Percentiles rank a stretch among this genome's conserved stretches.
phyloP scores from a whole-genome alignment of 495 filamentous ascomycete species.

The Pseudoneurospora amorphoporcata region DNA sequence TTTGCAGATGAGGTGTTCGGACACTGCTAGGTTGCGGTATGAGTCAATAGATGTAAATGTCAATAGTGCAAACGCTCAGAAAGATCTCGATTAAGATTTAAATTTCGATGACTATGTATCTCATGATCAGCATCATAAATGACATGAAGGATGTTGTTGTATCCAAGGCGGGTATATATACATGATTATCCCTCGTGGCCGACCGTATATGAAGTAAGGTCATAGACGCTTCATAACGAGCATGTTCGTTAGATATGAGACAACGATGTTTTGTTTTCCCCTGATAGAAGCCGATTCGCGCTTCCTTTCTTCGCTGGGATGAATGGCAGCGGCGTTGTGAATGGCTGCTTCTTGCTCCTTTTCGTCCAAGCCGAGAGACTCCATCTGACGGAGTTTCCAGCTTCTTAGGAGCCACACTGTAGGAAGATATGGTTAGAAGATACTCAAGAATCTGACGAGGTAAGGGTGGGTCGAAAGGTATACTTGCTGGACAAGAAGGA shows the following conservation, averaged over 20 bases:
- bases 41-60: not conserved
- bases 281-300: not conserved
- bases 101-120: not conserved
- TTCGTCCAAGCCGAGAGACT: conserved; percentile 17
- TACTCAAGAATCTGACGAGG: not conserved
- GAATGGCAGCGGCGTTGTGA: conserved; percentile 10
- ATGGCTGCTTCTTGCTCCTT: conserved; percentile 18
- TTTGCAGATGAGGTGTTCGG: not conserved
- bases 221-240: conserved; percentile 10
- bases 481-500: conserved; percentile 28
- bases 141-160: not conserved
- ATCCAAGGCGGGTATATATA: not conserved
- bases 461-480: not conserved
- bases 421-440: not conserved
- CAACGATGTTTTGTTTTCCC: conserved; percentile 1
- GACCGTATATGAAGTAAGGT: not conserved
- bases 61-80: not conserved
- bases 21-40: not conserved
- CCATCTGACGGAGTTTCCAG: conserved; percentile 34
- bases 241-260: conserved; percentile 12
- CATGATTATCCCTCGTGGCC: not conserved
- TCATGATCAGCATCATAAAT: not conserved
- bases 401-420: conserved; percentile 31
- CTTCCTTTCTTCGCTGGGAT: conserved; percentile 1
- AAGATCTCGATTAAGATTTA: not conserved